These are phyloP conservation scores for Solanum phureja DNA, from an alignment of 257 asterid species.

Conservation along the genomic window DNA sequence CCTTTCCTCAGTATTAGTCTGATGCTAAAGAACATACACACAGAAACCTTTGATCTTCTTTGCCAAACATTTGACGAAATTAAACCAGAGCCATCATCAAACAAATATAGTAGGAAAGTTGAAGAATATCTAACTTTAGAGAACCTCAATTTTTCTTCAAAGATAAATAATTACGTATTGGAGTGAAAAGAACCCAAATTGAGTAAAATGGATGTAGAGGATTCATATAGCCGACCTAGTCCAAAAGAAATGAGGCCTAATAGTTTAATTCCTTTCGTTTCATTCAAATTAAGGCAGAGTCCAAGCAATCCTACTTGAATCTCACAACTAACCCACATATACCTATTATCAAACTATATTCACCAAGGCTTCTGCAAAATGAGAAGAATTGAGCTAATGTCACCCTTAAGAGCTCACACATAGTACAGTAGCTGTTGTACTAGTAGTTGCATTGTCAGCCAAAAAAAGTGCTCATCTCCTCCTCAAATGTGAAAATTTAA, in stretches of 20 bases:
- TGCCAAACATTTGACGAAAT: neutral
- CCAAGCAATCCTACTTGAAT: neutral
- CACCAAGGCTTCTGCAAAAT: neutral
- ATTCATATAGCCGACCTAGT: neutral
- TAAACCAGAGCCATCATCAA: neutral
- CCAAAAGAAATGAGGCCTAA: neutral
- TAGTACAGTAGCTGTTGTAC: neutral
- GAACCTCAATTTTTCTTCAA: neutral
- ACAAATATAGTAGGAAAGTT: neutral
- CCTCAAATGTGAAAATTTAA: neutral
- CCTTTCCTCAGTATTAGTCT: neutral
- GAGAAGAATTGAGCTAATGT: neutral
- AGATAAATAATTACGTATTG: neutral
- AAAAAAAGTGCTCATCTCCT: neutral
- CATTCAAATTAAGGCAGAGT: neutral
- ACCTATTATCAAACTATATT: neutral
- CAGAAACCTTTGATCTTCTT: neutral
- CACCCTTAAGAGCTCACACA: neutral
- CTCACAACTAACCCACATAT: neutral
- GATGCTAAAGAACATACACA: neutral
- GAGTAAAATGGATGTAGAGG: neutral
- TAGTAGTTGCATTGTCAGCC: neutral
- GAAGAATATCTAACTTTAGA: neutral
- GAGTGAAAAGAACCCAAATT: neutral
- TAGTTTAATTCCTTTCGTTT: neutral